Conservation (phyloP, 1,284 basidiomycete species). For the Serendipita sp. region DNA sequence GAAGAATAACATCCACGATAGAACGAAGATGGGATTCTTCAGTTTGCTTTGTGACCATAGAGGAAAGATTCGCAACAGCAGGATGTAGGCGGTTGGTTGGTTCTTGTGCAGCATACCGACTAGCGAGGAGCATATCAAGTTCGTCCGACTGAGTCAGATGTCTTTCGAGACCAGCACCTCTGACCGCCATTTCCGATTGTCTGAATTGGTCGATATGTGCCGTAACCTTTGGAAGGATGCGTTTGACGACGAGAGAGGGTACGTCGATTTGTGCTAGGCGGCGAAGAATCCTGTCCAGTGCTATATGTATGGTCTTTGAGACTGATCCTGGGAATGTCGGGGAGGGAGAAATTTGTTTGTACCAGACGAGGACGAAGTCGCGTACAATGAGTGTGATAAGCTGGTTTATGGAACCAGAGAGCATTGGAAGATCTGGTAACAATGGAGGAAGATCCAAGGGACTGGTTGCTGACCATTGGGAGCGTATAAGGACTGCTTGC, state of each 20-base stretch:
- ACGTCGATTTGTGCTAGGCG: slow-evolving; percentile 54
- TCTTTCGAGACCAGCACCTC: slow-evolving; percentile 61
- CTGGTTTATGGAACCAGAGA: slow-evolving; percentile 58
- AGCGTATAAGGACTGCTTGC: slow-evolving; percentile 72
- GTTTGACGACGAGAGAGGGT: slow-evolving; percentile 64
- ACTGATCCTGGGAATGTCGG: slow-evolving; percentile 79
- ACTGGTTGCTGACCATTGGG: slow-evolving; percentile 64
- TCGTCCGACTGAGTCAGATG: slow-evolving; percentile 75
- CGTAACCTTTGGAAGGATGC: slow-evolving; percentile 76
- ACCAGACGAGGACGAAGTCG: slow-evolving; percentile 80
- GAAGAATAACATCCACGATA: slow-evolving; percentile 57
- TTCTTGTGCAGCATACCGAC: slow-evolving; percentile 41
- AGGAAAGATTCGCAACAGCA: slow-evolving; percentile 72
- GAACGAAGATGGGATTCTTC: slow-evolving; percentile 74
- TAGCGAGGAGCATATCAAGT: slow-evolving; percentile 70
- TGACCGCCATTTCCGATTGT: slow-evolving; percentile 74
- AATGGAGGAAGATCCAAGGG: slow-evolving; percentile 48
- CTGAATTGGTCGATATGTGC: slow-evolving; percentile 81
- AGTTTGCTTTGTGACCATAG: slow-evolving; percentile 74
- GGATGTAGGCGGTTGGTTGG: slow-evolving; percentile 44
- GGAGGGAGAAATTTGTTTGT: slow-evolving; percentile 67
- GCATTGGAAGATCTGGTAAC: slow-evolving; percentile 42
- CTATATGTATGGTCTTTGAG: slow-evolving; percentile 57
- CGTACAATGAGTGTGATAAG: slow-evolving; percentile 65
- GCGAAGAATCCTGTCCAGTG: slow-evolving; percentile 42